Percentiles rank a stretch among this genome's conserved stretches.
Evolutionary conservation across 2,329 filamentous ascomycete species (phyloP).

Genomic region (Colletotrichum euphorbiae): DNA sequence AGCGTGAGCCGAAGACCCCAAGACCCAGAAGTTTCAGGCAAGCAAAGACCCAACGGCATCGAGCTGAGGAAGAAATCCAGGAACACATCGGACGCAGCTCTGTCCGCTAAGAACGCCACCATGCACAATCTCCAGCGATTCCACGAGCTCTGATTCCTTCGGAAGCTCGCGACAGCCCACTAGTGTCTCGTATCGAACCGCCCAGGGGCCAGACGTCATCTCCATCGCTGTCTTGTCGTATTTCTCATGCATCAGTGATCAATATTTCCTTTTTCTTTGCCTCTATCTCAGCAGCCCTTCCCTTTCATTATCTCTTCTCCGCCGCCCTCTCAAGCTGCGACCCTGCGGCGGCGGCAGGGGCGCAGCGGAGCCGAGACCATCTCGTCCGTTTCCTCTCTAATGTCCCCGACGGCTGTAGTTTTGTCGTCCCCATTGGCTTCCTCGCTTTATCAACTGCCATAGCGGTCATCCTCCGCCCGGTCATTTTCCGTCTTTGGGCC

Average conservation of each 20-base stretch:
- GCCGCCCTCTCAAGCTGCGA: not conserved
- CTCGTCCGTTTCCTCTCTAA: not conserved
- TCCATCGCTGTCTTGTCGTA: not conserved
- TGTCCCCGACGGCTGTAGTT: not conserved
- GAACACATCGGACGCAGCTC: conserved; percentile 18
- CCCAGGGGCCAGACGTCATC: conserved; percentile 23
- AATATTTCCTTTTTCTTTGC: not conserved
- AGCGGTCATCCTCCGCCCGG: not conserved
- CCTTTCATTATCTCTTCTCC: not conserved
- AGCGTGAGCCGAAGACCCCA: not conserved
- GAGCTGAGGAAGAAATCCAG: conserved; percentile 6
- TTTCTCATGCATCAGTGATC: not conserved
- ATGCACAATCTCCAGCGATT: conserved; percentile 1
- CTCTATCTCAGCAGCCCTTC: not conserved
- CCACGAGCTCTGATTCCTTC: not conserved
- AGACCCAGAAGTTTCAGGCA: conserved; percentile 5
- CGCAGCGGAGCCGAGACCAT: not conserved
- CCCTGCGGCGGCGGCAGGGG: not conserved
- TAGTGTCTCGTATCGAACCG: conserved; percentile 22
- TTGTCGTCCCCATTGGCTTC: not conserved
- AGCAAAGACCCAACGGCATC: not conserved
- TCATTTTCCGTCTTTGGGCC: not conserved
- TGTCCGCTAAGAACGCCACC: conserved; percentile 24
- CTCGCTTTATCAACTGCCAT: not conserved
- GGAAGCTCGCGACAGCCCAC: conserved; percentile 8